Conservation (phyloP, 805 yeast species). For the Candida palmyrensis region DNA sequence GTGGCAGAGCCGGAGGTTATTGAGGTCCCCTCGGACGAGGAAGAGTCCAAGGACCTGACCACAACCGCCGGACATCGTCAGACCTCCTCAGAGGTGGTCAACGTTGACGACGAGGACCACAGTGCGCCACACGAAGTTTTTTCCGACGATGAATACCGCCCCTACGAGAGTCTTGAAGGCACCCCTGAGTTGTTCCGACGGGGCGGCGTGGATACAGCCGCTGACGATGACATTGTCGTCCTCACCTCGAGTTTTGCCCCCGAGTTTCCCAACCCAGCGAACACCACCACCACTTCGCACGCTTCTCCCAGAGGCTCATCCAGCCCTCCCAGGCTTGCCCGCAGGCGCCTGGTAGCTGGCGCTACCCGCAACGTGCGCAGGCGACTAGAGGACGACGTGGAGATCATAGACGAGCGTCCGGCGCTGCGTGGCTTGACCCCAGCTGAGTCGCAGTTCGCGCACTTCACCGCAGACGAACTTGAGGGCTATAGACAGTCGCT, state of each 20-base stretch:
- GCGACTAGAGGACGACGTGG: conserved; percentile 14
- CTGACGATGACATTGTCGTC: conserved; percentile 4
- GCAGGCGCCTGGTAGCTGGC: no score
- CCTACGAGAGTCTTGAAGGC: no score
- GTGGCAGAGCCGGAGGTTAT: conserved; percentile 2
- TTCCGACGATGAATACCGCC: conserved; percentile 2
- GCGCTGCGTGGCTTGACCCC: conserved; percentile 6
- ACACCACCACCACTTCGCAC: no score
- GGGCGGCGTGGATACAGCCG: conserved; percentile 4
- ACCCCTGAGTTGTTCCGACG: no score
- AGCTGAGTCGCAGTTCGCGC: conserved; percentile 1
- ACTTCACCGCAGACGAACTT: background rate
- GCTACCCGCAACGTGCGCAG: conserved; percentile 7
- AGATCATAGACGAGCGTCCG: conserved; percentile 19
- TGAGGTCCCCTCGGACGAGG: conserved; percentile 2
- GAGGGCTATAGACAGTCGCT: background rate
- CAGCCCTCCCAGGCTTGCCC: no score
- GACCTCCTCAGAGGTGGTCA: no score
- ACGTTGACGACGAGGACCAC: conserved; percentile 6
- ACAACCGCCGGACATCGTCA: background rate
- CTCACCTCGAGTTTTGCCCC: conserved; percentile 1
- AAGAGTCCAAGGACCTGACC: background rate
- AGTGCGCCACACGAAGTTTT: conserved; percentile 1
- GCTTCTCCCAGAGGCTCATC: no score
- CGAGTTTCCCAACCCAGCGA: no score